phyloP scores from a whole-genome alignment of 2,329 filamentous ascomycete species.

The Exophiala sp. region DNA sequence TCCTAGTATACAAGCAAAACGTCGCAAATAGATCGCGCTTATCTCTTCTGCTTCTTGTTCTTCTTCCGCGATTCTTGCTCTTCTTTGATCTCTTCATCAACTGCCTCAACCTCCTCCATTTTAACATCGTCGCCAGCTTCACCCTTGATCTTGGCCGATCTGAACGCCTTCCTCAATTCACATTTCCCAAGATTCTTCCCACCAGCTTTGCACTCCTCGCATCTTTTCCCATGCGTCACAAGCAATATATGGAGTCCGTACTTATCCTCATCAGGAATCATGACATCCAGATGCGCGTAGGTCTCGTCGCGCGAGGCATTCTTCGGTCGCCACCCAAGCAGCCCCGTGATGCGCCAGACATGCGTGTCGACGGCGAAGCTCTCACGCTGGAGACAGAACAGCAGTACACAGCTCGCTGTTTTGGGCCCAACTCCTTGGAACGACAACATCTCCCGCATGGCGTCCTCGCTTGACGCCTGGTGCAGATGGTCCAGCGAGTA shows the following conservation, averaged over 20 bases:
- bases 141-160: constrained; percentile 60
- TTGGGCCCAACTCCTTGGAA: constrained; percentile 65
- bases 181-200: constrained; percentile 58
- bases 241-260: constrained; percentile 61
- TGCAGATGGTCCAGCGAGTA: constrained; percentile 56
- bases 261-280: constrained; percentile 60
- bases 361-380: constrained; percentile 66
- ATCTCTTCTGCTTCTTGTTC: not conserved
- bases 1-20: too few species aligned
- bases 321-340: constrained; percentile 60
- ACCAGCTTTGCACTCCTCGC: constrained; percentile 57
- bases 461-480: constrained; percentile 49
- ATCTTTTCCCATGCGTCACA: constrained; percentile 61
- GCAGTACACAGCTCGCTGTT: constrained; percentile 61
- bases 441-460: constrained; percentile 55
- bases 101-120: constrained; percentile 42
- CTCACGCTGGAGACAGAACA: constrained; percentile 63
- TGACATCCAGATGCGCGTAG: constrained; percentile 55
- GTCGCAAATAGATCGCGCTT: not conserved
- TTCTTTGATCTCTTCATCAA: constrained; percentile 12
- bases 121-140: constrained; percentile 58
- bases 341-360: constrained; percentile 61
- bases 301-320: constrained; percentile 30
- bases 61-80: constrained; percentile 10
- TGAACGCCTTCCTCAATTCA: constrained; percentile 58